Conservation (phyloP, 192 early-diverging fungal genomes). For the Linnemannia hyalina region DNA sequence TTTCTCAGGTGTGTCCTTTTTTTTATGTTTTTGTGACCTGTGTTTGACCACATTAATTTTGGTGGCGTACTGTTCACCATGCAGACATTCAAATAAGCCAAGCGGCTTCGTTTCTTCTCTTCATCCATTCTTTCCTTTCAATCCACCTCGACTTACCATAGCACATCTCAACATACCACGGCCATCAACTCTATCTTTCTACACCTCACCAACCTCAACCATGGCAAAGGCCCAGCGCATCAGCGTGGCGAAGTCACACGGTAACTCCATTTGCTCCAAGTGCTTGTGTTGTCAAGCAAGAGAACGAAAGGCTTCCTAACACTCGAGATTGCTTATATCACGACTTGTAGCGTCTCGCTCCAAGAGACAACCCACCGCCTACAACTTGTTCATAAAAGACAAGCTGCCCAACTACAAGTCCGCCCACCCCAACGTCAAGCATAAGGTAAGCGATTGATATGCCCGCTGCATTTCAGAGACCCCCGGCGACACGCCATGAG, state of each 20-base stretch:
- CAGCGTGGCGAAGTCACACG: background rate
- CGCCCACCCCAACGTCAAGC: slow-evolving; percentile 55
- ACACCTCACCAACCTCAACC: background rate
- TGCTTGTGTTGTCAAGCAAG: background rate
- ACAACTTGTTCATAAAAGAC: slow-evolving; percentile 70
- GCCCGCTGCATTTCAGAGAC: background rate
- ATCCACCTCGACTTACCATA: too few relatives aligned
- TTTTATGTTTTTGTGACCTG: background rate
- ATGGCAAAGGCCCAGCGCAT: background rate
- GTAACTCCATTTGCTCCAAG: background rate
- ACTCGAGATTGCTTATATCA: background rate
- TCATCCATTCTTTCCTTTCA: too few relatives aligned
- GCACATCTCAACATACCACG: background rate
- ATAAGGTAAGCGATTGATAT: slow-evolving; percentile 49
- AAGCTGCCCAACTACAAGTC: slow-evolving; percentile 68
- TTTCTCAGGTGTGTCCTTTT: background rate
- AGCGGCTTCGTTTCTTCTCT: too few relatives aligned
- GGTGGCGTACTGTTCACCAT: too few relatives aligned
- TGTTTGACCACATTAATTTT: background rate
- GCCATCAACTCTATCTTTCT: background rate
- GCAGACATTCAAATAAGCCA: too few relatives aligned
- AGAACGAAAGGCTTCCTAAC: background rate
- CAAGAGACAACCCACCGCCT: slow-evolving; percentile 60
- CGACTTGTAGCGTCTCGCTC: background rate
- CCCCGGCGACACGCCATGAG: background rate